Evolutionary conservation across 495 filamentous ascomycete genomes (phyloP), one percentile per base, ranked within the genome.

Genomic region (Tuber indicum): DNA sequence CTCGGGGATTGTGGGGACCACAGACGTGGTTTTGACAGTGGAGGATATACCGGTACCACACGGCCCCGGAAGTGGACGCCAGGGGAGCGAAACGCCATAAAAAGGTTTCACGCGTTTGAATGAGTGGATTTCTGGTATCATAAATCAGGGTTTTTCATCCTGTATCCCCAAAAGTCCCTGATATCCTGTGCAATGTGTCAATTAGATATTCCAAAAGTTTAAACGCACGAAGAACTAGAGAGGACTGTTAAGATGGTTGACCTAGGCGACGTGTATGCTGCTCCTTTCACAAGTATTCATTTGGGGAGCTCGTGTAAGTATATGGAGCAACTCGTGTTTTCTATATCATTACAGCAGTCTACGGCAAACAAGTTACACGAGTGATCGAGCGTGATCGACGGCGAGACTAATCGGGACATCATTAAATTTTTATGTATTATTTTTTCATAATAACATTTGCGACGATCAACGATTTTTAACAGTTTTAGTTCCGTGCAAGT

Each of bases 11-110:
- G 1, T 72, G 23, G 72, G 58, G n/a, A 75, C 42, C 36, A 75
- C 70, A 14, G 70, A 75, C 36, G 70, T 75, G 9, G 75, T 62
- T 16, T 17, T 72, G 70, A 43, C 70, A 1, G 75, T 72, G 23
- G 70, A 75, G 70, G 46, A 36, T 36, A 36, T 36, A 7, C 58
- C n/a, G 10, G 9, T 8, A 26, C 58, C 58, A 36, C 26, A 36
- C 3, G 16, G 14, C 26, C 0, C 12, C 2, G 58, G 14, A 7
- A 36, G 32, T 26, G 26, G 58, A 5, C 12, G 5, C 5, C 14
- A 3, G 58, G 14, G 10, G 5, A 36, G 58, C 4, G 12, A 1
- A 36, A 32, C 26, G 26, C 12, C 14, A 66, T 36, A 66, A 36
- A 17, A 32, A 7, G 10, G 12, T 17, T 17, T 36, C 26, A 32